phyloP scores from a whole-genome alignment of 1,139 yeast species.

The Debaryomyces robertsiae region DNA sequence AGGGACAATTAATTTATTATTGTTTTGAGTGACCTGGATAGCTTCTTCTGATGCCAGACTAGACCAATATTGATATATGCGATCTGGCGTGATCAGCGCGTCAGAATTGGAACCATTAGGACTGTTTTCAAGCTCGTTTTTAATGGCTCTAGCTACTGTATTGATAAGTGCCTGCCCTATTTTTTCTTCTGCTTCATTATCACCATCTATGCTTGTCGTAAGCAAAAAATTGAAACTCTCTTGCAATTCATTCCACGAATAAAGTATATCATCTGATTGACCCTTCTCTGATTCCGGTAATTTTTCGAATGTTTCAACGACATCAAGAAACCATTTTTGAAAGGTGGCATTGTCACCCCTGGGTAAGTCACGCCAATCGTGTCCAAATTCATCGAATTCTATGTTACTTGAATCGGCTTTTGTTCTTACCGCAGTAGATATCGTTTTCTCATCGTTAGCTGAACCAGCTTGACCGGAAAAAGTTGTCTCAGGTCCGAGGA shows the following conservation, averaged over 20 bases:
- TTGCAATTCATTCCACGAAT: constrained; percentile 33
- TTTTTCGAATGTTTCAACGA: constrained; percentile 19
- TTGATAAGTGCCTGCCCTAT: constrained; percentile 45
- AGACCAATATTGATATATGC: constrained; percentile 49
- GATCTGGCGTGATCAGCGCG: constrained; percentile 47
- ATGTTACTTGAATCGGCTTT: constrained; percentile 25
- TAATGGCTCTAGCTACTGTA: constrained; percentile 56
- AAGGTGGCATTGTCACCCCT: constrained; percentile 50
- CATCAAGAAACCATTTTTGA: constrained; percentile 22
- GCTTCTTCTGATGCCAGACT: constrained; percentile 32
- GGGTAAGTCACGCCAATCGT: constrained; percentile 73
- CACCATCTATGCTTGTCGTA: constrained; percentile 29
- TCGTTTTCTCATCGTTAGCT: constrained; percentile 9
- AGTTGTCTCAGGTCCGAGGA: constrained; percentile 1
- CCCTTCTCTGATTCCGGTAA: constrained; percentile 19
- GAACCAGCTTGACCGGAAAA: constrained; percentile 8
- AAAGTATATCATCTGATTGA: constrained; percentile 31
- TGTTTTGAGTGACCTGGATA: constrained; percentile 27
- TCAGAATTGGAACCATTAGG: constrained; percentile 10
- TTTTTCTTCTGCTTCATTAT: constrained; percentile 29
- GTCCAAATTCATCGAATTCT: constrained; percentile 59
- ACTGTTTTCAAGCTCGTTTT: constrained; percentile 25
- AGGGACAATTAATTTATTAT: constrained; percentile 37
- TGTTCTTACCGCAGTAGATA: constrained; percentile 39
- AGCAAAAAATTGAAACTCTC: constrained; percentile 32